These are phyloP conservation scores for Pseudogymnoascus sp. DNA, from an alignment of 2,329 filamentous ascomycete species.

Conservation along the genomic window DNA sequence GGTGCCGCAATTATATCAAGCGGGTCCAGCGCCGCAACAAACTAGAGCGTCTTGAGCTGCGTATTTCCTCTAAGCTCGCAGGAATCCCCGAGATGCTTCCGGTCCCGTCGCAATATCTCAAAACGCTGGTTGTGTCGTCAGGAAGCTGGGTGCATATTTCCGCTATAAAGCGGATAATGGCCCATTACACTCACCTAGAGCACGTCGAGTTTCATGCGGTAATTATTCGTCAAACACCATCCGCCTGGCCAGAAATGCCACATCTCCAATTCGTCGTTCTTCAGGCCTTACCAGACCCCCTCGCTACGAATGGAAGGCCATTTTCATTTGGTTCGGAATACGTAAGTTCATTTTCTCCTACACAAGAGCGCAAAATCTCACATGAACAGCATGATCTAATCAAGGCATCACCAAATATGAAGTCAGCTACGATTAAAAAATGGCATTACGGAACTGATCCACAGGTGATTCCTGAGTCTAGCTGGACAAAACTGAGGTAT, in stretches of 20 bases:
- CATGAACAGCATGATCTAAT: neutral
- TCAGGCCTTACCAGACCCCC: neutral
- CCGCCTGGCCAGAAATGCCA: slow-evolving; percentile 1
- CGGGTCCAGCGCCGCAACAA: neutral
- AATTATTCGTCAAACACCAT: neutral
- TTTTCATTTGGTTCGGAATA: neutral
- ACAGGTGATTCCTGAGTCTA: neutral
- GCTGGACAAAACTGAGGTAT: neutral
- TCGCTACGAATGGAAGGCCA: no score
- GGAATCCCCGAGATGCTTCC: neutral
- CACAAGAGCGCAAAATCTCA: neutral
- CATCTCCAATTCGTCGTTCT: neutral
- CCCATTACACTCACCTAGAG: neutral
- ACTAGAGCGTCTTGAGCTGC: neutral
- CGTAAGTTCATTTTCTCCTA: neutral
- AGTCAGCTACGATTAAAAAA: neutral
- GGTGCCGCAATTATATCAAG: neutral
- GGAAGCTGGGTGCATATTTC: neutral
- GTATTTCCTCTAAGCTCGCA: neutral
- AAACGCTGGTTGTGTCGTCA: neutral
- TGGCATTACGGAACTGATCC: neutral
- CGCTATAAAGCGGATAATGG: neutral
- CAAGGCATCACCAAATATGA: neutral
- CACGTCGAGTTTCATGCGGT: neutral
- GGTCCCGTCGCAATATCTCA: neutral